Base-by-base conservation (phyloP, 176 grass and related monocot species). In the Urochloa ruziziensis region DNA sequence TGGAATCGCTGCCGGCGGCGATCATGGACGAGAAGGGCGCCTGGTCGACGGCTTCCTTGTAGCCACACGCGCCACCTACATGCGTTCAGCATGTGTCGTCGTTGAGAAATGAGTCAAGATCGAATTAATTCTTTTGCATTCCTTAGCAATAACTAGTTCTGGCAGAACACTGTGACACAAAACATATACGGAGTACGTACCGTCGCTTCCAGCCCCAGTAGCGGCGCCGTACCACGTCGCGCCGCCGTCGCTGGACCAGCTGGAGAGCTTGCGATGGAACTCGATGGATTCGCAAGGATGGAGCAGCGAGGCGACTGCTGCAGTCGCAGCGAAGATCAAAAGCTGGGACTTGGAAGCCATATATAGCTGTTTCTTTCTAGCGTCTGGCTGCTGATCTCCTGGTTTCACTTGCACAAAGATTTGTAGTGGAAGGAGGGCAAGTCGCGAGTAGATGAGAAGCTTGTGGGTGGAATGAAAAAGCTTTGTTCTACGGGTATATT, bases 141-240 rank as follows among this genome's bases (percentile, higher is more conserved):
- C n/a, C n/a, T n/a, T n/a, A 47, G 11, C 1, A 47, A 2, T 51
- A 51, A 51, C 18, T 18, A 51, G 48, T 51, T 51, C 18, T 3
- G 4, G 16, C 4, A 51, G 48, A 18, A 53, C 19, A 7, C 19
- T 54, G 6, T 53, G 52, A 54, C 52, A 54, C 21, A 23, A n/a
- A n/a, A n/a, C n/a, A n/a, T n/a, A n/a, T n/a, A 43, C 16, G n/a
- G 39, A 40, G 39, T 9, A 40, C 4, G 36, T 93, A 97, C 94
- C 91, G 48, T 97, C 91, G 32, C 86, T 97, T 74, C 94, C 94
- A 4, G 89, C 94, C 11, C 94, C 89, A 17, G 52, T 73, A 9
- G 89, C 73, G 6, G 64, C 84, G 21, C 89, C 94, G 44, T 97
- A 97, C 94, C 94, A 97, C 10, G 91, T 97, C 19, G 82, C 94